Percentiles rank a stretch among this genome's conserved stretches.
Conservation (phyloP, 1,284 basidiomycete species). For the Athelia psychrophila region DNA sequence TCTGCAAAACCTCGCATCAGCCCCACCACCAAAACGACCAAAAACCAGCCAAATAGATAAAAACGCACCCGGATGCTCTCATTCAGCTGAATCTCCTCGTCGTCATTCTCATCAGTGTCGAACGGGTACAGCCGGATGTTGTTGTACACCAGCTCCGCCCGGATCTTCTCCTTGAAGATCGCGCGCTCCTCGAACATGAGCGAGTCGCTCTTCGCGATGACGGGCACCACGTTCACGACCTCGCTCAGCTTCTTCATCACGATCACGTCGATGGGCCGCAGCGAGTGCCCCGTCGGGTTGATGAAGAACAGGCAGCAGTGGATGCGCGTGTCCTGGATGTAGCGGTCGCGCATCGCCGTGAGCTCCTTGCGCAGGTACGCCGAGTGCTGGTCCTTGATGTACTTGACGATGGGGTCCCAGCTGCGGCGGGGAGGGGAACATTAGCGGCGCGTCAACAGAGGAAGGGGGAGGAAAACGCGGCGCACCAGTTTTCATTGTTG, state of each 20-base stretch:
- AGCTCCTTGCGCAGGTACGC: slow-evolving; percentile 98
- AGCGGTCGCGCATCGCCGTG: slow-evolving; percentile 97
- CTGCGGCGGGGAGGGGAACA: slow-evolving; percentile 34
- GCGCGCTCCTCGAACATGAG: slow-evolving; percentile 93
- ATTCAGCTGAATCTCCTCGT: slow-evolving; percentile 90
- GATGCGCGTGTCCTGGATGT: slow-evolving; percentile 97
- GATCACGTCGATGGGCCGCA: slow-evolving; percentile 93
- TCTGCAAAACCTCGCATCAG: slow-evolving; percentile 42
- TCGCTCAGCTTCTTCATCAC: slow-evolving; percentile 99
- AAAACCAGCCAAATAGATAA: not conserved
- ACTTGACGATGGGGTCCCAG: slow-evolving; percentile 99
- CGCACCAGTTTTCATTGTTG: slow-evolving; percentile 97
- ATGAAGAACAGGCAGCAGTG: slow-evolving; percentile 99
- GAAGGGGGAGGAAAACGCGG: slow-evolving; percentile 9
- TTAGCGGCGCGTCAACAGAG: slow-evolving; percentile 6
- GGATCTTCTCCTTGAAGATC: slow-evolving; percentile 93
- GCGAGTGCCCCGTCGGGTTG: slow-evolving; percentile 92
- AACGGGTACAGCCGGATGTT: slow-evolving; percentile 97
- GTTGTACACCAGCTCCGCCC: slow-evolving; percentile 90
- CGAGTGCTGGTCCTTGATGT: slow-evolving; percentile 99
- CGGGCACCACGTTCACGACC: slow-evolving; percentile 98
- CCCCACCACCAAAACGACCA: no score
- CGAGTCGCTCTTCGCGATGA: slow-evolving; percentile 98
- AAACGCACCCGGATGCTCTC: slow-evolving; percentile 80
- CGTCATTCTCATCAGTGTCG: slow-evolving; percentile 94